These are phyloP conservation scores for Phytophthora pluvialis DNA, from an alignment of 352 stramenopile species.

Conservation along the genomic window DNA sequence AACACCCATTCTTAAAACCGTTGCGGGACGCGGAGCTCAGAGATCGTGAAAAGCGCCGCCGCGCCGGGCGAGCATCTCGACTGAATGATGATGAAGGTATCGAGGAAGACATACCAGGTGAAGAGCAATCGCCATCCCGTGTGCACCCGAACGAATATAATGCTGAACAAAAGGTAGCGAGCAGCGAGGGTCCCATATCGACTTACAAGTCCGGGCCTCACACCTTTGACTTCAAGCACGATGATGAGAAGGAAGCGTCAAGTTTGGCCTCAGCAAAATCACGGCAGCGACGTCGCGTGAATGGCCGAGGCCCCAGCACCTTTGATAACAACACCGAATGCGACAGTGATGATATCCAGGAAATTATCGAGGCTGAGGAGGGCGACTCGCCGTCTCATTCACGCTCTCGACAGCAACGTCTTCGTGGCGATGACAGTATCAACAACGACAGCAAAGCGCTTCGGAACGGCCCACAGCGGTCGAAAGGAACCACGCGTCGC, in stretches of 20 bases:
- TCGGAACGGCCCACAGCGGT: constrained; percentile 5
- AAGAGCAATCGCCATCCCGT: constrained; percentile 20
- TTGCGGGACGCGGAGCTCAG: constrained; percentile 60
- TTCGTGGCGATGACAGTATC: constrained; percentile 1
- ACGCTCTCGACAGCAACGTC: constrained; percentile 7
- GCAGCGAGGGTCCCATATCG: neutral
- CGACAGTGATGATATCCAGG: constrained; percentile 81
- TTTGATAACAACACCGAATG: constrained; percentile 56
- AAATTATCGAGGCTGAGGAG: constrained; percentile 80
- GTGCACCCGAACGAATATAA: constrained; percentile 22
- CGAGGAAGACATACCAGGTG: constrained; percentile 77
- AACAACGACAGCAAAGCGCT: constrained; percentile 21
- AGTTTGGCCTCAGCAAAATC: constrained; percentile 24
- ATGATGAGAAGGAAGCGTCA: constrained; percentile 9
- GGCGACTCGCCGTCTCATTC: constrained; percentile 13
- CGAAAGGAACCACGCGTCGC: constrained; percentile 20
- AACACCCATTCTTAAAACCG: constrained; percentile 61
- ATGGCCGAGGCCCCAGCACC: constrained; percentile 4
- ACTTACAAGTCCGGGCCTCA: constrained; percentile 32
- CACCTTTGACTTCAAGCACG: constrained; percentile 39
- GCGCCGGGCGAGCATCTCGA: constrained; percentile 9
- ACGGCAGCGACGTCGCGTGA: constrained; percentile 16
- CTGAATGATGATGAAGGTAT: constrained; percentile 67
- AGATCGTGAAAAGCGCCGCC: constrained; percentile 49
- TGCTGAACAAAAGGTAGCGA: constrained; percentile 20